These are phyloP conservation scores for Solanum paucissectum DNA, from an alignment of 257 asterid genomes.

Conservation along the genomic window DNA sequence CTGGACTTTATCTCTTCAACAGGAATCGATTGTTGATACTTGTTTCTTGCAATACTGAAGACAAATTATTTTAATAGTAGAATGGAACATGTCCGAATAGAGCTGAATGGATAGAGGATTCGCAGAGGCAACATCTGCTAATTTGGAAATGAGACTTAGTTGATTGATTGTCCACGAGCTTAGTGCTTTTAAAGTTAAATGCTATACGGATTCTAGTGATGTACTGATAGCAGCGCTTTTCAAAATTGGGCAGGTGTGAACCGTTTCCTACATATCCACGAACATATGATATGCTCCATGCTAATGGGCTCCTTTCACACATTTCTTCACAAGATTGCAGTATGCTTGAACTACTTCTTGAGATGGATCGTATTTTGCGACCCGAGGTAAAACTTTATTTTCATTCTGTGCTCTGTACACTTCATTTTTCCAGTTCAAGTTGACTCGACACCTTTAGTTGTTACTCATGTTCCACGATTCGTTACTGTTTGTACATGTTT, in stretches of 20 bases:
- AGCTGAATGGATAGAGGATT: not conserved
- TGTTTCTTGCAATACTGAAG: not conserved
- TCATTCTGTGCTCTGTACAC: not conserved
- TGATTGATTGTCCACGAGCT: not conserved
- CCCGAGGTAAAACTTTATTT: conserved; percentile 59
- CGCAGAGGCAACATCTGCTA: not conserved
- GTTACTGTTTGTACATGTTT: not conserved
- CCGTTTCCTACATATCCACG: conserved; percentile 96
- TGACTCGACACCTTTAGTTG: not conserved
- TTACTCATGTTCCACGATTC: not conserved
- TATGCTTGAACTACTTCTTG: conserved; percentile 43
- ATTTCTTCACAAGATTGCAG: conserved; percentile 46
- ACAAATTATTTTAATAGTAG: not conserved
- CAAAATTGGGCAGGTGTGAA: conserved; percentile 57
- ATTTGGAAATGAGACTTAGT: not conserved
- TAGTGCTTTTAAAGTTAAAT: not conserved
- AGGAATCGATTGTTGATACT: not conserved
- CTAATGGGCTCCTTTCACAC: conserved; percentile 59
- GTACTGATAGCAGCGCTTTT: not conserved
- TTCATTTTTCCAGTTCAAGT: not conserved
- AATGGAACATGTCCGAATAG: not conserved
- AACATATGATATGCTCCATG: conserved; percentile 86
- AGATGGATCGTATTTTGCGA: conserved; percentile 85
- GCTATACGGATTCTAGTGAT: not conserved
- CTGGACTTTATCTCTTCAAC: not conserved